These are phyloP conservation scores for Copromyces sp. DNA, from an alignment of 495 filamentous ascomycete species.

Conservation along the genomic window DNA sequence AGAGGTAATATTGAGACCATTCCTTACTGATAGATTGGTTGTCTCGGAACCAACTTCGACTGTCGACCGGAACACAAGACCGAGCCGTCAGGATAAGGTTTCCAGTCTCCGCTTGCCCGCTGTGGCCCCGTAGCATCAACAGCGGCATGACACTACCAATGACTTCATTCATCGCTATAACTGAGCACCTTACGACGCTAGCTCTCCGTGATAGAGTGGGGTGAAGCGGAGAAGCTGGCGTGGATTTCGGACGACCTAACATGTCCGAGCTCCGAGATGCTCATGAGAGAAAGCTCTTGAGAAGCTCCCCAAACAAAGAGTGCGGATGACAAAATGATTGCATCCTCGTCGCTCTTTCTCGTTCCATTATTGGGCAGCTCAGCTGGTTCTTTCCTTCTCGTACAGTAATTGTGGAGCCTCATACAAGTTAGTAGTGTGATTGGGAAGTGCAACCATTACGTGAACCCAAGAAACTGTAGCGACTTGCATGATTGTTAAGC, in stretches of 20 bases:
- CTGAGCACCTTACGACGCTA: neutral
- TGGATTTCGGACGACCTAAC: neutral
- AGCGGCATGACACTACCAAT: neutral
- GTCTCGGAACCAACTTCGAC: neutral
- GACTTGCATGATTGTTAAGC: neutral
- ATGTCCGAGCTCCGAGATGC: neutral
- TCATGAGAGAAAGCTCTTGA: neutral
- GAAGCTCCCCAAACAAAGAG: neutral
- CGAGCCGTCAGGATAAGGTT: neutral
- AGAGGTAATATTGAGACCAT: no score
- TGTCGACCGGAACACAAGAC: neutral
- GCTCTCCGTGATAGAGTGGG: neutral
- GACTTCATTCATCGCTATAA: neutral
- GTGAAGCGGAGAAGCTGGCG: neutral
- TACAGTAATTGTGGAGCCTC: neutral
- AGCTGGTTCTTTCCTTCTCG: neutral
- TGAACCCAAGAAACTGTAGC: neutral
- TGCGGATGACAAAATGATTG: neutral
- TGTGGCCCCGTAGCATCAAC: neutral
- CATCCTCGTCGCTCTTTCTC: neutral
- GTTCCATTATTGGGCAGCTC: neutral
- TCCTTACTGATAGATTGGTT: neutral
- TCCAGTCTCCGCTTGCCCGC: neutral
- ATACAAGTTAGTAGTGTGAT: neutral
- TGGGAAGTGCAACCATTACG: neutral